A percentile compares a stretch with the other conserved stretches of the same genome.
These are phyloP conservation scores for Albatrellus sp. DNA, from an alignment of 1,284 basidiomycete species.

Conservation along the genomic window DNA sequence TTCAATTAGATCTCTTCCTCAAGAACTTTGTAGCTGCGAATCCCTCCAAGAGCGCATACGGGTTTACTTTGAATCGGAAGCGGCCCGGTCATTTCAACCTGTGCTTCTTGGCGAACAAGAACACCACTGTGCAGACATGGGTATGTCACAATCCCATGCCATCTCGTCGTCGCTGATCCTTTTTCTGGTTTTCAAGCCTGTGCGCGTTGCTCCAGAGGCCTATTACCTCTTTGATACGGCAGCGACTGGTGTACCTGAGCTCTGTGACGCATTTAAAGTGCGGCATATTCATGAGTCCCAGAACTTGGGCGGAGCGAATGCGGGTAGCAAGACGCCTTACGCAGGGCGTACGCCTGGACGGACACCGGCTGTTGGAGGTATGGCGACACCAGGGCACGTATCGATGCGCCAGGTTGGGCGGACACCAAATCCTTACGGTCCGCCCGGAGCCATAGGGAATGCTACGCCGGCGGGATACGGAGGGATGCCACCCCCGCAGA, in stretches of 20 bases:
- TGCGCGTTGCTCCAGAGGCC: slow-evolving; percentile 82
- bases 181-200: slow-evolving; percentile 52
- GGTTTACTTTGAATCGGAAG: slow-evolving; percentile 86
- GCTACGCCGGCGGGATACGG: slow-evolving; percentile 16
- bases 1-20: slow-evolving; percentile 78
- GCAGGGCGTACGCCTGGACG: slow-evolving; percentile 69
- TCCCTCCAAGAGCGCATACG: slow-evolving; percentile 90
- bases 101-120: slow-evolving; percentile 89
- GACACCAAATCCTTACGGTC: slow-evolving; percentile 64
- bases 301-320: slow-evolving; percentile 43
- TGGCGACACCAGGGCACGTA: slow-evolving; percentile 62
- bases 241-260: slow-evolving; percentile 79
- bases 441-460: slow-evolving; percentile 10
- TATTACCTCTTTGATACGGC: slow-evolving; percentile 84
- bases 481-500: slow-evolving; percentile 15
- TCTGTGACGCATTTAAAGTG: slow-evolving; percentile 90
- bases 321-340: slow-evolving; percentile 72
- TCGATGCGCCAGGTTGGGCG: slow-evolving; percentile 59
- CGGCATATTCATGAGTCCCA: slow-evolving; percentile 76
- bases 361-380: slow-evolving; percentile 39
- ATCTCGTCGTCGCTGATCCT: slow-evolving; percentile 4
- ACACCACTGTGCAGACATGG: slow-evolving; percentile 85
- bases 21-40: slow-evolving; percentile 89
- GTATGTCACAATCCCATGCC: slow-evolving; percentile 31
- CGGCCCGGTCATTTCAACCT: slow-evolving; percentile 89